Evolutionary conservation across 257 asterid genomes (phyloP), one percentile per base, ranked within the genome.

Genomic region (Linaria vulgaris): DNA sequence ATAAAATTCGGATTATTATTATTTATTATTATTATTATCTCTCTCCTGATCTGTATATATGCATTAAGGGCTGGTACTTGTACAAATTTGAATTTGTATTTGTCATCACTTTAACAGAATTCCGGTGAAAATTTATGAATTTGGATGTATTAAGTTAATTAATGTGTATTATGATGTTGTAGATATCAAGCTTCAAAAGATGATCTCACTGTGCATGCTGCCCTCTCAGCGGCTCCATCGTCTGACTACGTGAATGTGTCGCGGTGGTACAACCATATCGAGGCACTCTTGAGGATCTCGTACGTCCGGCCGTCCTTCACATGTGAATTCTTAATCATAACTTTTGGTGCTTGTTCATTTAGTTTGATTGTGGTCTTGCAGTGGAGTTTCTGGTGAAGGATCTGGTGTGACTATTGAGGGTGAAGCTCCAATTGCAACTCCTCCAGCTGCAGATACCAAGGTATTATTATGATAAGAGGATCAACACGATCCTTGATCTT

Each of bases 181-280:
- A 90, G 96, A 67, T 85, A 85, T 74, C 94, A 77, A 73, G 96
- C 96, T 17, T 90, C 96, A 0, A 90, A 90, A 61, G 97, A 87
- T 70, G 97, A 90, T 67, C 68, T 90, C 44, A 72, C 86, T 0
- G 94, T 87, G 41, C 85, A 75, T 64, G 69, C 86, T 59, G 79
- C 82, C 16, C 68, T 87, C 25, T 9, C 87, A 16, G 82, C 72
- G 76, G 68, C 90, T 47, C 94, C 96, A 17, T 70, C 97, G 31
- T 63, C 86, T 25, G 79, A 80, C 37, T 77, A 72, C 10, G 87
- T 87, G 38, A 86, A 83, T 24, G 79, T 67, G 27, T 83, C 84
- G 9, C 80, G 90, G 60, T 80, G 90, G 90, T 83, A 44, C 74
- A 76, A 76, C 72, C 90, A 83, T 56, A 83, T 83, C n/a, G 85